A percentile compares a stretch with the other conserved stretches of the same genome.
phyloP scores from a whole-genome alignment of 1,284 basidiomycete genomes.

The Afroboletus lepidellus region DNA sequence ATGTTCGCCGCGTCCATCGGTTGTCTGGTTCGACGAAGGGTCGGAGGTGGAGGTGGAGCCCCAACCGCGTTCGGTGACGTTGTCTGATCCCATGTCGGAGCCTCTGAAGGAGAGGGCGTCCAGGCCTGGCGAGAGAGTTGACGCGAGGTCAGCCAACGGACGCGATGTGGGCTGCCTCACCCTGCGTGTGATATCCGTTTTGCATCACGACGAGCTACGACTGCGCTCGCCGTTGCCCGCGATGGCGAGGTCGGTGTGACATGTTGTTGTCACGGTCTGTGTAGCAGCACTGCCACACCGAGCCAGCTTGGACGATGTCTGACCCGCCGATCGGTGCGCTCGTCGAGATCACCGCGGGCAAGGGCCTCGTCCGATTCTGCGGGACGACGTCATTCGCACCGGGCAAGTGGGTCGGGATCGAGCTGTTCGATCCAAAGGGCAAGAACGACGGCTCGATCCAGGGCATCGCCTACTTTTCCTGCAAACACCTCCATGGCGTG shows the following conservation, averaged over 20 bases:
- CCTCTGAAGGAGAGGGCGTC: conserved; percentile 23
- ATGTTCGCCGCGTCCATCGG: conserved; percentile 26
- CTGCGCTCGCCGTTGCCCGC: conserved; percentile 6
- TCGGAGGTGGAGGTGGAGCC: conserved; percentile 43
- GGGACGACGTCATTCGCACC: conserved; percentile 84
- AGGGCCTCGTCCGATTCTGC: conserved; percentile 84
- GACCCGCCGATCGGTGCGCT: conserved; percentile 57
- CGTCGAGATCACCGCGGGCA: conserved; percentile 76
- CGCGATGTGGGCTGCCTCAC: conserved; percentile 15
- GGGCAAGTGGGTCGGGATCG: conserved; percentile 95
- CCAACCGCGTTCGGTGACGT: conserved; percentile 44
- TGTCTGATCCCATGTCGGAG: conserved; percentile 44
- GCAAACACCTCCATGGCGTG: conserved; percentile 77
- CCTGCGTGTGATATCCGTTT: conserved; percentile 28
- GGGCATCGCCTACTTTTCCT: conserved; percentile 84
- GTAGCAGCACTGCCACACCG: conserved; percentile 19
- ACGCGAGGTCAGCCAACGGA: neutral
- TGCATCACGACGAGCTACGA: conserved; percentile 24
- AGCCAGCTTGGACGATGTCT: too few relatives aligned
- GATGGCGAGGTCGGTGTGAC: conserved; percentile 14
- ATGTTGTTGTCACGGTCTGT: neutral
- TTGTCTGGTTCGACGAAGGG: conserved; percentile 41
- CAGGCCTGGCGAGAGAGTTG: conserved; percentile 16
- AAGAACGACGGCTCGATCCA: conserved; percentile 96
- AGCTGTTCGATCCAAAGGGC: conserved; percentile 78